A percentile compares a stretch with the other conserved stretches of the same genome.
phyloP scores from a whole-genome alignment of 1,284 basidiomycete genomes.

The Papiliotrema terrestris region DNA sequence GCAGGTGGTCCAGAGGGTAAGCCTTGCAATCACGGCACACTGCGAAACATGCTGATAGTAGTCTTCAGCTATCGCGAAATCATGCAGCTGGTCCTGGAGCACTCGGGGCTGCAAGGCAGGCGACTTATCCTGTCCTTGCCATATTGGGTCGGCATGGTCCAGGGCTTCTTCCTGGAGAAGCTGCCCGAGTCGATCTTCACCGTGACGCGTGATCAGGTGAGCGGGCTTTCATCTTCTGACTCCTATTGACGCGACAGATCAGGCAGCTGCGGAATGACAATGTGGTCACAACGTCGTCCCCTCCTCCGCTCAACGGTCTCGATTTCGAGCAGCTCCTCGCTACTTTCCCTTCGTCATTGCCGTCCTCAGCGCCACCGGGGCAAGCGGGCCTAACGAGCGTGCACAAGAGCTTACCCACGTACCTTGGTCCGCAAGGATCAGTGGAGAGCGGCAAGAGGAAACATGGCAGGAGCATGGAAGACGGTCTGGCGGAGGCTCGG shows the following conservation, averaged over 20 bases:
- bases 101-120: conserved; percentile 51
- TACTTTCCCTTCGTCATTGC: conserved; percentile 40
- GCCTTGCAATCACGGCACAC: conserved; percentile 25
- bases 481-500: conserved; percentile 16
- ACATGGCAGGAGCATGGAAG: conserved; percentile 25
- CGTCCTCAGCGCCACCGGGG: conserved; percentile 26
- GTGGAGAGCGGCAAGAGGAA: conserved; percentile 36
- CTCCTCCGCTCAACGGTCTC: conserved; percentile 42
- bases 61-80: conserved; percentile 64
- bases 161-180: conserved; percentile 61
- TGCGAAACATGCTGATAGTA: conserved; percentile 29
- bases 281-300: conserved; percentile 48
- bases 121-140: conserved; percentile 62
- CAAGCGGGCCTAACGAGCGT: conserved; percentile 53
- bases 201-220: conserved; percentile 62
- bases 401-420: conserved; percentile 59
- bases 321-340: conserved; percentile 54
- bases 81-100: conserved; percentile 60
- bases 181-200: conserved; percentile 65
- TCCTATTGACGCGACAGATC: conserved; percentile 48
- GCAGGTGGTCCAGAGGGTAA: conserved; percentile 65
- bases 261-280: conserved; percentile 62
- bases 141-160: conserved; percentile 59
- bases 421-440: conserved; percentile 46
- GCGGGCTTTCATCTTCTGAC: conserved; percentile 3